Evolutionary conservation across 768 basidiomycete species (phyloP), one percentile per base, ranked within the genome.

Genomic region (Holtermanniella nyarrowii): DNA sequence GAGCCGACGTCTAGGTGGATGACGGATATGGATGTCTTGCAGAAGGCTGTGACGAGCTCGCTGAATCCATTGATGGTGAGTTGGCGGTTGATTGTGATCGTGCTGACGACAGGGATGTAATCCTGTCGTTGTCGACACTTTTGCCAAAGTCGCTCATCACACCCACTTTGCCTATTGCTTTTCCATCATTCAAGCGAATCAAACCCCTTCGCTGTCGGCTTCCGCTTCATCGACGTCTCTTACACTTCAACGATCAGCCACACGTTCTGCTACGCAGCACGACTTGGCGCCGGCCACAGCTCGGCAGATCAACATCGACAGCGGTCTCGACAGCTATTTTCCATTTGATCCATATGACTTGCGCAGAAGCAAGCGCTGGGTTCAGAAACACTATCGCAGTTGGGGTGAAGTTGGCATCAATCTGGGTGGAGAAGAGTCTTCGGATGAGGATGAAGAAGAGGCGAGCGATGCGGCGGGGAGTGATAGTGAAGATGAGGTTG

Each of bases 341-440:
- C 95, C 95, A 0, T 99, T 99, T 68, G 95, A 99, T 70, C 95
- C 95, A 2, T 97, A 88, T 75, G 85, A 83, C 53, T 80, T 99
- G 3, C 85, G 88, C 0, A 78, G 81, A 52, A 89, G 88, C 31
- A 76, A 78, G 25, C 69, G 72, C 20, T 95, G 82, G 63, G 85
- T 99, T 49, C 82, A 87, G 48, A 77, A 76, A 7, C 79, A 95
- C 23, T 99, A 96, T 63, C 77, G 90, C 42, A 87, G 91, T 54
- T 99, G 93, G 93, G 76, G 81, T 16, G 75, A 80, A 26, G 89
- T 93, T 3, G 83, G 86, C 3, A 76, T 80, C 21, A 77, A 74
- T 5, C 80, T 81, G 16, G 83, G 82, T 5, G 83, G 81, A 0
- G 84, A 83, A 0, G 83, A 82, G 0, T 82, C 84, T 0, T 81